Percentiles rank a stretch among this genome's conserved stretches.
These are phyloP conservation scores for Emergomyces africanus DNA, from an alignment of 2,329 filamentous ascomycete species.

Conservation along the genomic window DNA sequence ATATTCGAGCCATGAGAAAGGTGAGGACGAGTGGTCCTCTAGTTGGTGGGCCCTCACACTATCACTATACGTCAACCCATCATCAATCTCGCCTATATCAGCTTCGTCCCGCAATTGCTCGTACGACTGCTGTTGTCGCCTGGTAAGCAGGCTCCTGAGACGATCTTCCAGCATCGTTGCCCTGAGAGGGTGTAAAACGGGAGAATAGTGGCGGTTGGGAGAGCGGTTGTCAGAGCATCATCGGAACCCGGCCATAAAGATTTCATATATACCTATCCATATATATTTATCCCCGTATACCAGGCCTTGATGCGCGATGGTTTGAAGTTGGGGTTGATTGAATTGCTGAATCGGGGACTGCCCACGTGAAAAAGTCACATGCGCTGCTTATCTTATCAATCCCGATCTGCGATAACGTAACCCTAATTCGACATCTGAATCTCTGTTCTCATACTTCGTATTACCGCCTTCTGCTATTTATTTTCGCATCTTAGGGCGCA, in stretches of 20 bases:
- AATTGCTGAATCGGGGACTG: not conserved
- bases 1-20: constrained; percentile 80
- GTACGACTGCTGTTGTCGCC: constrained; percentile 19
- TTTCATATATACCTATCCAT: not conserved
- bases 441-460: no score
- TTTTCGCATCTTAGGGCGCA: not conserved
- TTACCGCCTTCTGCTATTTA: not conserved
- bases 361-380: not conserved
- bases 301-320: not conserved
- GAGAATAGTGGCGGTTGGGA: not conserved
- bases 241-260: not conserved
- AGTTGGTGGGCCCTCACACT: not conserved
- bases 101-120: constrained; percentile 18
- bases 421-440: no score
- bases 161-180: constrained; percentile 20
- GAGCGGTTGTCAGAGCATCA: not conserved
- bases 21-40: not conserved
- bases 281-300: not conserved
- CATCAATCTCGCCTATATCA: constrained; percentile 19
- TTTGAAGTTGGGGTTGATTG: not conserved
- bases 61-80: constrained; percentile 12
- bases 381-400: not conserved
- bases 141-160: constrained; percentile 21
- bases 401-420: not conserved
- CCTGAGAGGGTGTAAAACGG: not conserved